Evolutionary conservation across 257 asterid genomes (phyloP), one percentile per base, ranked within the genome.

Genomic region (Salvia miltiorrhiza): DNA sequence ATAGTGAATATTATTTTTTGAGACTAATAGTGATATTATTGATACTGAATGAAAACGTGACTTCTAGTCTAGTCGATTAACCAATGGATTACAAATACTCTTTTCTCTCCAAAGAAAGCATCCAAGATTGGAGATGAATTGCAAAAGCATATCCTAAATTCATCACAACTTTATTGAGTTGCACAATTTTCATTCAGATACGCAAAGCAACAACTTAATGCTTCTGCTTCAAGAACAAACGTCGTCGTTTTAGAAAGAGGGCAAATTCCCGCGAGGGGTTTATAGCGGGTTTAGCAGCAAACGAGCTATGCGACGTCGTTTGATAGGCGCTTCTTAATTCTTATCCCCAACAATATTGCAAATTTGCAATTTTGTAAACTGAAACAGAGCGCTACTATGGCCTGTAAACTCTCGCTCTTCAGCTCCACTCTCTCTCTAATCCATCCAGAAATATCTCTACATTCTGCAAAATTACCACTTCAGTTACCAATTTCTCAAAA

Each of bases 371-470:
- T n/a, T n/a, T n/a, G 4, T 43, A 30, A 13, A 53, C 76, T 37
- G 66, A 24, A 62, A 19, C 52, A 59, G 32, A 33, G 49, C 54
- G 65, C 56, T 19, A 44, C 60, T 4, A 78, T 65, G 73, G 84
- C 77, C 13, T 48, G 77, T 39, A 79, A 72, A 40, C 67, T 77
- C 73, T 70, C 80, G 23, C 78, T 80, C 74, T 78, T 73, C 76
- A 76, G 28, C 83, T 57, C 84, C 40, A 49, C 72, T 12, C 73
- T 79, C 85, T 78, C 77, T 35, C 54, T 82, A 49, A 58, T 80
- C 75, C 71, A 54, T 41, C 55, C 85, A 44, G 84, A 85, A 45
- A 37, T 68, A 63, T 73, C 82, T 65, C 74, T 73, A 12, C 26
- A 64, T 53, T 69, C 85, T 50, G 68, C 77, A n/a, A 77, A 65